Base-by-base conservation (phyloP, 2,329 filamentous ascomycete species). In the Huntiella moniliformis region DNA sequence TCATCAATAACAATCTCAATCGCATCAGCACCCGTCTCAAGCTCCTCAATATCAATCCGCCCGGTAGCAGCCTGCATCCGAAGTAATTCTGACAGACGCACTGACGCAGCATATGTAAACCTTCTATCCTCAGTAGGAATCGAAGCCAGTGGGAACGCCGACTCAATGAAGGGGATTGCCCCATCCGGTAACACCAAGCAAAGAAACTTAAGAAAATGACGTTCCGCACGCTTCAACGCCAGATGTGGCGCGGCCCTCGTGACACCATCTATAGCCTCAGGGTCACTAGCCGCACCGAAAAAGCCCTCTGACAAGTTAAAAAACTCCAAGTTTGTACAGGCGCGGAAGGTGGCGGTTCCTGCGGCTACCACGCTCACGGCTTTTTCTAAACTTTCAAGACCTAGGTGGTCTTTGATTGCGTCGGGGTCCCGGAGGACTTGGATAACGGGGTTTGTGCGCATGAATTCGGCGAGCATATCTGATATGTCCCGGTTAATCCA, bases 271-370 rank as follows among this genome's bases (percentile, higher is more conserved):
- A 50, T 31, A 11, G 49, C 49, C 7, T 52, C 46, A n/a, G 46
- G 46, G 42, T 48, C 45, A 7, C 34, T 44, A 42, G 18, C 43
- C 18, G 52, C 55, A 52, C 53, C 56, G 38, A 61, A 55, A 4
- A 56, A 56, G 13, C 61, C 64, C 55, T 83, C 79, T 2, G 77
- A 77, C 12, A 82, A 63, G 53, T 85, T 85, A 63, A 77, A 84
- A 57, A 84, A 87, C 55, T 86, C 81, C 51, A 80, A 71, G 53
- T 82, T 85, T 8, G 77, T 78, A 55, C 77, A 82, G 1, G 67
- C 67, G 42, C 77, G 67, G 53, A 82, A 75, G 12, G 80, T 68
- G 2, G 67, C 62, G 16, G 65, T 67, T 51, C 69, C 73, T 11
- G 70, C 67, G 13, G 68, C 65, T 18, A 82, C 59, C 5, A 83